phyloP scores from a whole-genome alignment of 31 red algal species.

The Odonthalia washingtoniensis region DNA sequence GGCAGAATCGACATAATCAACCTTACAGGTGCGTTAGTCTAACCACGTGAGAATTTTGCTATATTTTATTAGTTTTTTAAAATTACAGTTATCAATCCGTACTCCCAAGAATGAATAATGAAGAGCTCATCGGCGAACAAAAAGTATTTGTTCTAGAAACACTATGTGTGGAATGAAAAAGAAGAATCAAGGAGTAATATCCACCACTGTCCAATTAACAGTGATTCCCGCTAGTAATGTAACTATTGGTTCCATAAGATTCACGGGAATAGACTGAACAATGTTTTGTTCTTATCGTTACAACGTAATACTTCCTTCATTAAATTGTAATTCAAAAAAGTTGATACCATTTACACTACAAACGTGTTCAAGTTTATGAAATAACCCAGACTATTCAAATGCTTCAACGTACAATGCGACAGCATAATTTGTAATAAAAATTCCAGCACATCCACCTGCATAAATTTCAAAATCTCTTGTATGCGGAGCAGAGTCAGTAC shows the following conservation, averaged over 20 bases:
- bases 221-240: slow-evolving; percentile 62
- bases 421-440: slow-evolving; percentile 74
- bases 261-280: slow-evolving; percentile 29
- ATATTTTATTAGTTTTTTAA: no score
- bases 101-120: no score
- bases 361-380: slow-evolving; percentile 83
- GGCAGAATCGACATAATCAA: no score
- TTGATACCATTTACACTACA: slow-evolving; percentile 75
- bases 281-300: slow-evolving; percentile 20
- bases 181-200: no score
- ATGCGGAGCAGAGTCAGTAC: slow-evolving; percentile 96
- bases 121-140: no score
- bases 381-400: slow-evolving; percentile 80
- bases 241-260: slow-evolving; percentile 45
- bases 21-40: no score
- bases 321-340: slow-evolving; percentile 87
- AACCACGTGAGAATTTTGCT: no score
- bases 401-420: slow-evolving; percentile 81
- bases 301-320: slow-evolving; percentile 61
- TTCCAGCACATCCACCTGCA: slow-evolving; percentile 77
- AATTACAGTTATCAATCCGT: no score
- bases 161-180: no score
- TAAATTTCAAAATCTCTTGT: slow-evolving; percentile 53
- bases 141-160: no score
- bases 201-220: slow-evolving; percentile 57